phyloP scores from a whole-genome alignment of 2,329 filamentous ascomycete genomes.

The Penicillium psychrosexuale region DNA sequence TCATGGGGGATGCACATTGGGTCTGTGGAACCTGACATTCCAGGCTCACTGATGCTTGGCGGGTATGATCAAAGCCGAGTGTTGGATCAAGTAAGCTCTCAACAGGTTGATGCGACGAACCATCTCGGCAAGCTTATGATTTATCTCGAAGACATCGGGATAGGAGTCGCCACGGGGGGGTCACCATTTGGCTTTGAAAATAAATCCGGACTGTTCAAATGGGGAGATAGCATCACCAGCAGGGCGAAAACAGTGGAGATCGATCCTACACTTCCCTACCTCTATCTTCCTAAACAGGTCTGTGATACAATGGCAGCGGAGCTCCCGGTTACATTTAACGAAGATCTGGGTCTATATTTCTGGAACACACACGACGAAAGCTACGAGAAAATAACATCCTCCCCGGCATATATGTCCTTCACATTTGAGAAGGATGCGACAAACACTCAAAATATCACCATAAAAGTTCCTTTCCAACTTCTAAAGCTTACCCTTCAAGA shows the following conservation, averaged over 20 bases:
- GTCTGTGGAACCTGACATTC: constrained; percentile 31
- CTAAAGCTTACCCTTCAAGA: constrained; percentile 23
- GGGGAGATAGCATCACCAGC: constrained; percentile 25
- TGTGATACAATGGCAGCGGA: constrained; percentile 41
- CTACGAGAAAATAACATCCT: constrained; percentile 19
- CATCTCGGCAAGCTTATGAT: constrained; percentile 15
- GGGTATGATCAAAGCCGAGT: constrained; percentile 45
- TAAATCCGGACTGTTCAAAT: constrained; percentile 29
- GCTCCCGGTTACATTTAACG: constrained; percentile 40
- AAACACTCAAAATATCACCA: constrained; percentile 12
- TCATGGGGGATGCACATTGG: constrained; percentile 47
- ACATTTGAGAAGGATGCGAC: constrained; percentile 16
- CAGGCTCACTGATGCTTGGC: constrained; percentile 41
- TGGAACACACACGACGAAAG: constrained; percentile 38
- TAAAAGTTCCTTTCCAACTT: constrained; percentile 22
- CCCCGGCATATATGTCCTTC: constrained; percentile 25
- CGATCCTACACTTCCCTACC: constrained; percentile 37
- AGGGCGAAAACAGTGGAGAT: constrained; percentile 29
- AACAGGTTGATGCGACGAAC: constrained; percentile 16
- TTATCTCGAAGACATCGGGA: constrained; percentile 40
- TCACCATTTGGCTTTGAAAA: constrained; percentile 39
- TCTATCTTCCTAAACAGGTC: constrained; percentile 41
- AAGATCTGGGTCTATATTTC: constrained; percentile 40
- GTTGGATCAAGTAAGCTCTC: constrained; percentile 25
- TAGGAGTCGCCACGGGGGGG: constrained; percentile 42